Evolutionary conservation across 805 yeast species (phyloP).

Genomic region (Wickerhamomyces xylosicus): DNA sequence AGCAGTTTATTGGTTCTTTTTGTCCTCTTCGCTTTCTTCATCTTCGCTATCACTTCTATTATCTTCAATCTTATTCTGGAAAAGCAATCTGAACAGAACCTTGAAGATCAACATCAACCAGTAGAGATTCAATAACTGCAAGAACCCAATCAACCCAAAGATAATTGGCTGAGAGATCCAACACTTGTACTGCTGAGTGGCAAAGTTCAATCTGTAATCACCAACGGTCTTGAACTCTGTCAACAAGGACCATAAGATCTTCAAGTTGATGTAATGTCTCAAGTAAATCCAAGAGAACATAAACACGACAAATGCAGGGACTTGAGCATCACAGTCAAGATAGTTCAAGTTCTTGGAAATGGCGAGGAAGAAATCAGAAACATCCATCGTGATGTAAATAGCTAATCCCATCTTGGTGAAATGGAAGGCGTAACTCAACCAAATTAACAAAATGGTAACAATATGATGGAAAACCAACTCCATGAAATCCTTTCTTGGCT

Average conservation of each 20-base stretch:
- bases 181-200: conserved; percentile 90
- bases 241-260: conserved; percentile 71
- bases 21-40: conserved; percentile 15
- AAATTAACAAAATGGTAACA: conserved; percentile 79
- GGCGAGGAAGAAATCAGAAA: conserved; percentile 84
- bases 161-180: conserved; percentile 91
- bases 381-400: conserved; percentile 90
- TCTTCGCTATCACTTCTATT: conserved; percentile 84
- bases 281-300: conserved; percentile 72
- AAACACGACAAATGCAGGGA: conserved; percentile 61
- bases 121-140: conserved; percentile 78
- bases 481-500: conserved; percentile 87
- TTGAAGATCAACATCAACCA: conserved; percentile 82
- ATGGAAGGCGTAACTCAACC: conserved; percentile 85
- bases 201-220: conserved; percentile 69
- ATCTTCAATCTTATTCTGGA: conserved; percentile 55
- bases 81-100: conserved; percentile 57
- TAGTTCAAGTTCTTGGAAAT: conserved; percentile 81
- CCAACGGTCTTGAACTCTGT: conserved; percentile 88
- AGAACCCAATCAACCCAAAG: conserved; percentile 61
- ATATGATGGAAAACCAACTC: conserved; percentile 92
- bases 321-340: conserved; percentile 54
- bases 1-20: background rate
- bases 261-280: conserved; percentile 78
- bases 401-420: conserved; percentile 94